Base-by-base conservation (phyloP, 176 grass and related monocot genomes). In the Avena atlantica region DNA sequence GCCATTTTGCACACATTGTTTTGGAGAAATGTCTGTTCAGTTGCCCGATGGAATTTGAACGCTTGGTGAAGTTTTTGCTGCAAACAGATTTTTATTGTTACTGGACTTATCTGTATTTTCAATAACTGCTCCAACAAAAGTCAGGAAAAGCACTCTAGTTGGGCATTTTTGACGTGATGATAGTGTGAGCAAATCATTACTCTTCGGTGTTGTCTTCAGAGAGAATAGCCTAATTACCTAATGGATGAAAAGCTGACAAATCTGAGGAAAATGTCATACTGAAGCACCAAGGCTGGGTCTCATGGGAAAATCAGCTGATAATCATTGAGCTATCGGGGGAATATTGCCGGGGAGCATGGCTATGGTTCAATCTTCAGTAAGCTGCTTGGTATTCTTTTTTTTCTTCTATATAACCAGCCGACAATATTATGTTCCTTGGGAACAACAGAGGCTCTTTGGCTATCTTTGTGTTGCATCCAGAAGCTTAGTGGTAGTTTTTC, bases 121-220 rank as follows among this genome's bases (percentile, higher is more conserved):
- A 51, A 36, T 91, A 49, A 40, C 55, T 76, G 70, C 70, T 71
- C 34, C 57, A 68, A 0, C 0, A 2, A 76, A 7, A 64, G 25
- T 71, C 21, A 87, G 90, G 11, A 92, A 86, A 67, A 91, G 20
- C 23, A 89, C 80, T 49, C 81, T 86, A 14, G 59, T 52, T 2
- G 36, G 62, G n/a, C 85, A 88, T 21, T 69, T 27, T 15, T 64
- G 47, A 5, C 9, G 1, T 13, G 51, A 70, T 13, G 49, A 72
- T 8, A 85, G 21, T 49, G 69, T 91, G 66, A 76, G 67, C 5
- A 12, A 24, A 29, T 12, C 40, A 84, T 44, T 74, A 36, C 58
- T 79, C 73, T 17, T 29, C 5, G n/a, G 16, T 80, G 44, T 31
- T 80, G 42, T 65, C 58, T 49, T 65, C 19, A 64, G 21, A 48